These are phyloP conservation scores for Moesziomyces sp. DNA, from an alignment of 1,284 basidiomycete genomes.

Conservation along the genomic window DNA sequence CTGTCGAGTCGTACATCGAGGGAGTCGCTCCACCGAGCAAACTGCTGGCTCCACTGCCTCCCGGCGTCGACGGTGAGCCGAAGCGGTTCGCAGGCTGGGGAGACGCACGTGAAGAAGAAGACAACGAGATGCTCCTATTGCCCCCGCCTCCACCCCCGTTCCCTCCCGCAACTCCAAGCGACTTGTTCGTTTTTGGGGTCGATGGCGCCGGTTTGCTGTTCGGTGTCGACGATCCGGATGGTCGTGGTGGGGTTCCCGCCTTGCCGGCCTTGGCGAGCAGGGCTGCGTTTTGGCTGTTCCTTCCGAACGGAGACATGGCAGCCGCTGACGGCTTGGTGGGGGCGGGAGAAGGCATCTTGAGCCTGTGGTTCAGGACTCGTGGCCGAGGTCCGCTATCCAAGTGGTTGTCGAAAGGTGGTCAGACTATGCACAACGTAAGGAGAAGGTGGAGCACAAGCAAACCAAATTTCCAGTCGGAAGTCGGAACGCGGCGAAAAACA, in stretches of 20 bases:
- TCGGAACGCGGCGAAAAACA: background rate
- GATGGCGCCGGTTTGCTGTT: conserved; percentile 17
- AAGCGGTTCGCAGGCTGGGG: conserved; percentile 18
- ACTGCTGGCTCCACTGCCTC: conserved; percentile 2
- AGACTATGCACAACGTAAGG: background rate
- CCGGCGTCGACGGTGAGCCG: conserved; percentile 18
- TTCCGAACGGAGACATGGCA: conserved; percentile 48
- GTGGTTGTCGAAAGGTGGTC: background rate
- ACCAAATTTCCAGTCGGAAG: background rate
- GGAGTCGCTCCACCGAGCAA: conserved; percentile 4
- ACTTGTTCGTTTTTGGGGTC: conserved; percentile 29
- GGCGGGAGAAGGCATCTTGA: conserved; percentile 24
- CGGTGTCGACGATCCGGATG: conserved; percentile 13
- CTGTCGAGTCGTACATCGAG: conserved; percentile 40
- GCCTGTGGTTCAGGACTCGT: background rate
- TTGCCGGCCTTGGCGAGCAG: conserved; percentile 37
- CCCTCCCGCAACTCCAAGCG: conserved; percentile 7
- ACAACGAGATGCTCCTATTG: conserved; percentile 38
- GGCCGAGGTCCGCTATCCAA: background rate
- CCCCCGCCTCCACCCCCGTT: conserved; percentile 13
- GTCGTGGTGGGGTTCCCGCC: conserved; percentile 22
- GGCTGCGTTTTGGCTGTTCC: conserved; percentile 51
- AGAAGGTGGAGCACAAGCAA: background rate
- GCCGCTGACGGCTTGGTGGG: conserved; percentile 23
- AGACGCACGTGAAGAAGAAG: conserved; percentile 36